These are phyloP conservation scores for Didymellaceae sp. DNA, from an alignment of 2,329 filamentous ascomycete genomes.

Conservation along the genomic window DNA sequence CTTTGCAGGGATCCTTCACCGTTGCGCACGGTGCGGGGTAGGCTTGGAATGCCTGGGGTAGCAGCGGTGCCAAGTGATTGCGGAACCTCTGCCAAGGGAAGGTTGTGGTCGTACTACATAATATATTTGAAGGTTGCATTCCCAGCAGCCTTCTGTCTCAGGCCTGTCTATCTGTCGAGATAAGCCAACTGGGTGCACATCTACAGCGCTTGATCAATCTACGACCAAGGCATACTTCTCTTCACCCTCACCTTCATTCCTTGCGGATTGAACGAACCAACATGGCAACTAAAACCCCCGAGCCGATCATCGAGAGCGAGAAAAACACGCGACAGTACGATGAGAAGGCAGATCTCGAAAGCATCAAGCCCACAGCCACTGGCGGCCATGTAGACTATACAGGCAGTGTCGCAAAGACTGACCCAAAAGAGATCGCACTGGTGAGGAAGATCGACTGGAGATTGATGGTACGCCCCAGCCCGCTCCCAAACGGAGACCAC, in stretches of 20 bases:
- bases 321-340: slow-evolving; percentile 24
- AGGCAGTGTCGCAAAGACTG: slow-evolving; percentile 41
- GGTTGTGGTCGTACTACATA: slow-evolving; percentile 4
- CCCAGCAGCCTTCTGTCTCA: slow-evolving; percentile 2
- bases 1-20: slow-evolving; percentile 8
- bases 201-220: neutral
- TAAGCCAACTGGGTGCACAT: no score
- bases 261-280: neutral
- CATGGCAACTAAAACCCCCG: neutral
- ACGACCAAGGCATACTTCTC: neutral
- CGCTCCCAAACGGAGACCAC: neutral
- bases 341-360: slow-evolving; percentile 27
- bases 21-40: slow-evolving; percentile 32
- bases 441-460: slow-evolving; percentile 43
- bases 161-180: neutral
- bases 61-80: slow-evolving; percentile 22
- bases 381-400: slow-evolving; percentile 36
- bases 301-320: slow-evolving; percentile 21
- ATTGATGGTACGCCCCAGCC: slow-evolving; percentile 33
- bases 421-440: slow-evolving; percentile 41
- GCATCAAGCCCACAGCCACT: slow-evolving; percentile 22
- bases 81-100: neutral
- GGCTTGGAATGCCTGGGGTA: slow-evolving; percentile 21
- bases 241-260: neutral
- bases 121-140: slow-evolving; percentile 5